Base-by-base conservation (phyloP, 495 filamentous ascomycete species). In the Aeminium ludgeri region DNA sequence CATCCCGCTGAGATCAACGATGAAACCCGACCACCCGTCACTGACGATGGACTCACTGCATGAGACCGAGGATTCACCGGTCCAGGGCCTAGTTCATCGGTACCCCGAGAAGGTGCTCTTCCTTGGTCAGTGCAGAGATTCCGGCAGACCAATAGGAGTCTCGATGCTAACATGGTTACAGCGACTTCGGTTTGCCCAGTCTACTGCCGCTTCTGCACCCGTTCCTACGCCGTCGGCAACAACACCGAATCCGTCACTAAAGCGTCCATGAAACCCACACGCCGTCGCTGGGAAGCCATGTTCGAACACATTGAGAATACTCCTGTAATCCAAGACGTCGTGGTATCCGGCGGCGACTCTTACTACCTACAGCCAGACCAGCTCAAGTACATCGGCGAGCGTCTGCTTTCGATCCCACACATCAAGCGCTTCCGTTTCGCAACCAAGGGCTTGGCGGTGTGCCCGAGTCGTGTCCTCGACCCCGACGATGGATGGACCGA, bases 31-130 rank as follows among this genome's bases (percentile, higher is more conserved):
- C 43, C 71, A 73, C 40, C 65, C 63, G 0, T 59, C 53, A 20
- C 23, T 59, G n/a, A 45, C 36, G 3, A 34, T 56, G 7, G 55
- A 59, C 34, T 59, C 55, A 10, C 57, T 73, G 33, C 54, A 69
- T 30, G 71, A 76, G 53, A 52, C 48, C 27, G 50, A 50, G 2
- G 67, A 74, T 44, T 63, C 56, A 8, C 52, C 48, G 42, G 39
- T 48, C 11, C 54, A 52, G 4, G 68, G 65, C 1, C 45, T 74
- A 15, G 69, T 76, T 11, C 70, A 74, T 53, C 59, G 71, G 12
- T 76, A 76, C 50, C 60, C 65, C 0, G 71, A 73, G 42, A 74
- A 71, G 44, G 69, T 62, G n/a, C 55, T 74, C 3, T 69, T 76
- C 42, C 56, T 76, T 30, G 63, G 72, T 73, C 55, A 51, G 67